Evolutionary conservation across 768 basidiomycete species (phyloP).

Genomic region (Trametes maxima): DNA sequence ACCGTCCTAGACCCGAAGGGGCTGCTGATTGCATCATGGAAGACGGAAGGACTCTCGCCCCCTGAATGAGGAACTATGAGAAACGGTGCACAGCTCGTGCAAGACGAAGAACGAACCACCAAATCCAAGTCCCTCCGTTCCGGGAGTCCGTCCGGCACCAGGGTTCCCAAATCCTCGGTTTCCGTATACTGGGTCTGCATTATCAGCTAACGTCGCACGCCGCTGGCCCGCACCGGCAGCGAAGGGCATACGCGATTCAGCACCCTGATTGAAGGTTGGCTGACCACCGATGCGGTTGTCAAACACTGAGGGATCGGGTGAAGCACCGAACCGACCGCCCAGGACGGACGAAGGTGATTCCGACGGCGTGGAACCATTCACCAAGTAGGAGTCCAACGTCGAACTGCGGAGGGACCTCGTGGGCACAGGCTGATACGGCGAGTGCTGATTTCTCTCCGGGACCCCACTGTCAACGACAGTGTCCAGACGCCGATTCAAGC

Average conservation of each 20-base stretch:
- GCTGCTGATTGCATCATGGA: conserved; percentile 2
- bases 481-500: conserved; percentile 51
- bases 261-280: conserved; percentile 52
- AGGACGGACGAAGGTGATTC: conserved; percentile 78
- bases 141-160: conserved; percentile 30
- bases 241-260: conserved; percentile 35
- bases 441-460: conserved; percentile 44
- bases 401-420: conserved; percentile 58
- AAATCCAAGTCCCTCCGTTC: conserved; percentile 44
- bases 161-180: conserved; percentile 39
- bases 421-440: conserved; percentile 70
- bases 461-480: conserved; percentile 47
- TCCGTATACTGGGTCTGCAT: conserved; percentile 40
- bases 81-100: too few species aligned
- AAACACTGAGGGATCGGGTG: conserved; percentile 57
- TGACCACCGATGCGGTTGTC: conserved; percentile 21
- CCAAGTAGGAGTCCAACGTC: conserved; percentile 66
- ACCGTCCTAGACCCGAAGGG: conserved; percentile 8
- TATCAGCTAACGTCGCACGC: conserved; percentile 42
- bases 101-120: conserved; percentile 26
- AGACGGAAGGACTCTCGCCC: conserved; percentile 4
- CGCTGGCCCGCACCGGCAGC: conserved; percentile 19
- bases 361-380: conserved; percentile 54
- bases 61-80: neutral
- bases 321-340: conserved; percentile 64